phyloP scores from a whole-genome alignment of 1,284 basidiomycete genomes.

The Lentinula novae-zelandiae region DNA sequence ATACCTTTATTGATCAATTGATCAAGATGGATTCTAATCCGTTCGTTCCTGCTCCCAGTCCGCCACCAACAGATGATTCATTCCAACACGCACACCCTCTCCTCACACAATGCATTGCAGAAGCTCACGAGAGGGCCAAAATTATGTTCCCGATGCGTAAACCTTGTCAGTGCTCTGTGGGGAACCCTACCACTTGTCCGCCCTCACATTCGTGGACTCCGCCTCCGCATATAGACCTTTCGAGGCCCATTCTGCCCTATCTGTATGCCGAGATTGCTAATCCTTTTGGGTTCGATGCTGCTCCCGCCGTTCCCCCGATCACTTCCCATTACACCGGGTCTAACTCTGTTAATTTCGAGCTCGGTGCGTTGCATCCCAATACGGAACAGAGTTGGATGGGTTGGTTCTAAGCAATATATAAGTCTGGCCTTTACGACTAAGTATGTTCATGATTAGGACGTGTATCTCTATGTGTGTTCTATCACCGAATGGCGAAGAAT shows the following conservation, averaged over 20 bases:
- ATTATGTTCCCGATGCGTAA: constrained; percentile 37
- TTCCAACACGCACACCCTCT: constrained; percentile 36
- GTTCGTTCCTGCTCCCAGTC: constrained; percentile 14
- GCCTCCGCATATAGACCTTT: constrained; percentile 23
- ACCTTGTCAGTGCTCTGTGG: constrained; percentile 35
- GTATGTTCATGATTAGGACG: not conserved
- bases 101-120: constrained; percentile 40
- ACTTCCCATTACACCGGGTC: constrained; percentile 19
- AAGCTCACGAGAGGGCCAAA: constrained; percentile 39
- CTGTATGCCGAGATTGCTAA: constrained; percentile 17
- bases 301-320: not conserved
- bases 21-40: constrained; percentile 13
- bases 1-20: constrained; percentile 17
- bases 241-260: constrained; percentile 18
- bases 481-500: not conserved
- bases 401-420: constrained; percentile 31
- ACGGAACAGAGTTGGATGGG: constrained; percentile 41
- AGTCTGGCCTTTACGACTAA: not conserved
- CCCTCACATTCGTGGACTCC: constrained; percentile 42
- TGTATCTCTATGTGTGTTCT: not conserved
- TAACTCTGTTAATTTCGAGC: constrained; percentile 42
- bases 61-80: constrained; percentile 25
- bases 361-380: constrained; percentile 38
- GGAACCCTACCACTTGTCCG: constrained; percentile 27
- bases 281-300: constrained; percentile 9